Conservation (phyloP, 768 basidiomycete genomes). For the Kwoniella bestiolae region DNA sequence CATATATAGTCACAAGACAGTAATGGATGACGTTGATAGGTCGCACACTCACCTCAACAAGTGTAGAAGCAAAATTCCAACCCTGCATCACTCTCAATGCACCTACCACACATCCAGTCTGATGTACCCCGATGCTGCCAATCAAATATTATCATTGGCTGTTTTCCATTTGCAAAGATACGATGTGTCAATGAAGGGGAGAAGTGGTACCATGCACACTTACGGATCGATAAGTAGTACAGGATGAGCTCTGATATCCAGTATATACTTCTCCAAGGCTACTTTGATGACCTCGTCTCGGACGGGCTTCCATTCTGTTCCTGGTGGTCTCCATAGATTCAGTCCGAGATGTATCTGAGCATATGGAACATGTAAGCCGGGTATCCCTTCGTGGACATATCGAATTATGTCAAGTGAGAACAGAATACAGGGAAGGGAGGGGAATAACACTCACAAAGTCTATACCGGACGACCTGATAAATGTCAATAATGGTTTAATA, state of each 20-base stretch:
- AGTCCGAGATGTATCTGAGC: slow-evolving; percentile 51
- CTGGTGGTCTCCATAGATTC: slow-evolving; percentile 40
- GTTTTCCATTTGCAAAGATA: too few species aligned
- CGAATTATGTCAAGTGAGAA: too few species aligned
- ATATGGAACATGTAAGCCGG: too few species aligned
- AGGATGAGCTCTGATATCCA: slow-evolving; percentile 43
- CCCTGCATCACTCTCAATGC: slow-evolving; percentile 48
- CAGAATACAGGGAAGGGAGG: too few species aligned
- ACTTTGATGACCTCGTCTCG: slow-evolving; percentile 52
- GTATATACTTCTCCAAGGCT: slow-evolving; percentile 44
- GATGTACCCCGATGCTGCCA: slow-evolving; percentile 52
- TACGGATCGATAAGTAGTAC: slow-evolving; percentile 52
- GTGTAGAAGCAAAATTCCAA: slow-evolving; percentile 54
- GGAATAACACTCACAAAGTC: slow-evolving; percentile 57
- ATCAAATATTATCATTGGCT: neutral
- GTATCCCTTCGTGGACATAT: too few species aligned
- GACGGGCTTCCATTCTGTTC: slow-evolving; percentile 52
- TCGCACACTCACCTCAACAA: slow-evolving; percentile 45
- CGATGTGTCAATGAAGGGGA: too few species aligned
- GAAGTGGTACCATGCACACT: too few species aligned
- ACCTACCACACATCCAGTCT: slow-evolving; percentile 51
- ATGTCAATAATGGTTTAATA: slow-evolving; percentile 43
- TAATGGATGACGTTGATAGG: too few species aligned
- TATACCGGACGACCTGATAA: slow-evolving; percentile 31
- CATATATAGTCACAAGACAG: too few species aligned